These are phyloP conservation scores for Glarea lozoyensis DNA, from an alignment of 495 filamentous ascomycete species.

Conservation along the genomic window DNA sequence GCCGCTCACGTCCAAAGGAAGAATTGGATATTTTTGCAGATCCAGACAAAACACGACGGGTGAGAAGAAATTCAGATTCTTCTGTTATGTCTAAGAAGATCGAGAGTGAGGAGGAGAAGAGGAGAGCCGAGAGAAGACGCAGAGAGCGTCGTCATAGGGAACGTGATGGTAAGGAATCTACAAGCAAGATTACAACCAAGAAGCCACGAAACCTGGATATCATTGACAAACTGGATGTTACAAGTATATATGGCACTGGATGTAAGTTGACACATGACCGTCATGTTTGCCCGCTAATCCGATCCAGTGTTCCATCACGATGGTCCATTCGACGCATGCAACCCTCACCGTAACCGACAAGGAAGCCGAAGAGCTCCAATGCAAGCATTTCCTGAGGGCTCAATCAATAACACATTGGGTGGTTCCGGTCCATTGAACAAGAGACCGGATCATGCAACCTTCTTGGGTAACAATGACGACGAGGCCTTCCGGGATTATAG, in stretches of 20 bases:
- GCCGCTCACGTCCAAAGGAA: constrained; percentile 23
- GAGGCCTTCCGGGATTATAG: constrained; percentile 80
- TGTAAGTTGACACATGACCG: constrained; percentile 43
- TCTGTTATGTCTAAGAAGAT: constrained; percentile 69
- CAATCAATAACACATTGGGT: constrained; percentile 83
- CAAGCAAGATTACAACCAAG: constrained; percentile 43
- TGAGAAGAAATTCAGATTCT: constrained; percentile 88
- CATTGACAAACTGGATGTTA: constrained; percentile 96
- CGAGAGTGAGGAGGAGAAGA: constrained; percentile 66
- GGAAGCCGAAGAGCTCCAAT: constrained; percentile 80
- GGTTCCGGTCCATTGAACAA: constrained; percentile 78
- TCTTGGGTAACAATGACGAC: constrained; percentile 68
- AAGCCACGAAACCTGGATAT: constrained; percentile 67
- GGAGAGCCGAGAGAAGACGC: constrained; percentile 59
- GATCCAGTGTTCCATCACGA: constrained; percentile 91
- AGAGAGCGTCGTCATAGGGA: constrained; percentile 59
- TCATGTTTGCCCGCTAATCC: constrained; percentile 7
- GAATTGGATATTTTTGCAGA: constrained; percentile 54
- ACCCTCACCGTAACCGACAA: constrained; percentile 87
- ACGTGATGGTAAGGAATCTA: constrained; percentile 46
- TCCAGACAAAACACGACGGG: constrained; percentile 40
- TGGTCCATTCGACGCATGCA: constrained; percentile 95
- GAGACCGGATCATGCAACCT: constrained; percentile 71
- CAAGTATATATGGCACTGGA: constrained; percentile 91
- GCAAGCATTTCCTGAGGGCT: constrained; percentile 90